phyloP scores from a whole-genome alignment of 768 basidiomycete species.

The Fomitopsis serialis region DNA sequence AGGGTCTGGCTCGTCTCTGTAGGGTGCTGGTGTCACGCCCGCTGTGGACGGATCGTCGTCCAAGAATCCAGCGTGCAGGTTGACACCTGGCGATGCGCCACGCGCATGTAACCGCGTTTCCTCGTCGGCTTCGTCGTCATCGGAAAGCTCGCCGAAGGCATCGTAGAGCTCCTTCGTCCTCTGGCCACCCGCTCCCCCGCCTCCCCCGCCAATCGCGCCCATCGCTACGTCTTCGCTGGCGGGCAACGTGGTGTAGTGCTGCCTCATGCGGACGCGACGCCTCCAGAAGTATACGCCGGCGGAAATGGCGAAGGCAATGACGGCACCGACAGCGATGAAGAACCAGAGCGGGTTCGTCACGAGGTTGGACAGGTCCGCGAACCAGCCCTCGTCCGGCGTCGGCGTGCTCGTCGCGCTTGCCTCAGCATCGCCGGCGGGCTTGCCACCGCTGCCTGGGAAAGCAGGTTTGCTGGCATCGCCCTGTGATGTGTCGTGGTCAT shows the following conservation, averaged over 20 bases:
- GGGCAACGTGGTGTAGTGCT: slow-evolving; percentile 52
- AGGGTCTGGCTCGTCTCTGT: slow-evolving; percentile 51
- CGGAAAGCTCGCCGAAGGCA: slow-evolving; percentile 88
- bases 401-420: slow-evolving; percentile 26
- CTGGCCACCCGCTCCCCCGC: slow-evolving; percentile 28
- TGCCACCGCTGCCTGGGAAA: slow-evolving; percentile 35
- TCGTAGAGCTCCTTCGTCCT: slow-evolving; percentile 91
- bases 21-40: slow-evolving; percentile 24
- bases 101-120: slow-evolving; percentile 49
- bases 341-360: slow-evolving; percentile 83
- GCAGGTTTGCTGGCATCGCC: slow-evolving; percentile 81
- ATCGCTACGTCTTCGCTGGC: slow-evolving; percentile 72
- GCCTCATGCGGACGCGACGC: slow-evolving; percentile 41
- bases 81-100: slow-evolving; percentile 34
- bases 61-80: slow-evolving; percentile 76
- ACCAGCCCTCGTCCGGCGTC: slow-evolving; percentile 81
- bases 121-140: slow-evolving; percentile 77
- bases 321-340: slow-evolving; percentile 77
- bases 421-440: slow-evolving; percentile 19
- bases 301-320: slow-evolving; percentile 67
- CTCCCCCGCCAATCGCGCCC: slow-evolving; percentile 52
- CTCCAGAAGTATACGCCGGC: slow-evolving; percentile 78
- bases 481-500: slow-evolving; percentile 73
- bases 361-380: slow-evolving; percentile 70
- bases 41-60: slow-evolving; percentile 57